These are phyloP conservation scores for Coprinopsis strossmayeri DNA, from an alignment of 768 basidiomycete species.

Conservation along the genomic window DNA sequence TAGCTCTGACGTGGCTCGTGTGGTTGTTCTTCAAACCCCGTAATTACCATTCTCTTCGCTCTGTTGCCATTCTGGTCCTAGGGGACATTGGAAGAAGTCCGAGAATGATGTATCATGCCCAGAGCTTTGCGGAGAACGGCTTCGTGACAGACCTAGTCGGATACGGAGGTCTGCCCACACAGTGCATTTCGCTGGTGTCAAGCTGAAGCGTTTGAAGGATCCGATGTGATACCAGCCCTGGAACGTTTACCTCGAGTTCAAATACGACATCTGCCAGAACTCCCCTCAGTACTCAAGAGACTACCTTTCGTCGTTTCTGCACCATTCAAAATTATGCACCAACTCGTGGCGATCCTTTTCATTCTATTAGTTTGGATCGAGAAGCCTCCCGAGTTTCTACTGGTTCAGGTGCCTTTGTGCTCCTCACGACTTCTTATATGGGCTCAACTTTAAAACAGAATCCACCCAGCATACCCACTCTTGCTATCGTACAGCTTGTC, in stretches of 20 bases:
- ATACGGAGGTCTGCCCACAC: conserved; percentile 60
- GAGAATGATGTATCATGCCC: conserved; percentile 97
- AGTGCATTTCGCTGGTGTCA: not conserved
- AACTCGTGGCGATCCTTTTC: conserved; percentile 56
- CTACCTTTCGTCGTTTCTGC: conserved; percentile 69
- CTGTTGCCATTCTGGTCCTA: conserved; percentile 86
- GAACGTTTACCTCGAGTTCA: conserved; percentile 57
- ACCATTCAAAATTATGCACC: conserved; percentile 74
- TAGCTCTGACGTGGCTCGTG: conserved; percentile 19
- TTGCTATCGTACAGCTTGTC: conserved; percentile 78
- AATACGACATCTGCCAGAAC: conserved; percentile 61
- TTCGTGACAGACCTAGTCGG: conserved; percentile 82
- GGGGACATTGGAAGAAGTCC: conserved; percentile 96
- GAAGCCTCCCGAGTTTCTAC: conserved; percentile 72
- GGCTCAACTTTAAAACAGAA: conserved; percentile 47
- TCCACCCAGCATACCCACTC: conserved; percentile 92
- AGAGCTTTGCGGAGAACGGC: conserved; percentile 77
- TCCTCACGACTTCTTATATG: not conserved
- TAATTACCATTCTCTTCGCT: conserved; percentile 41
- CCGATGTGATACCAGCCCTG: conserved; percentile 70
- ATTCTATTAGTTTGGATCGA: conserved; percentile 55
- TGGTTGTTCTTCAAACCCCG: conserved; percentile 24
- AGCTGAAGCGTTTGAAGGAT: conserved; percentile 40
- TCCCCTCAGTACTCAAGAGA: conserved; percentile 42
- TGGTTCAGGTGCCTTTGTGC: conserved; percentile 70